These are phyloP conservation scores for Fomitopsis serialis DNA, from an alignment of 768 basidiomycete genomes.

Conservation along the genomic window DNA sequence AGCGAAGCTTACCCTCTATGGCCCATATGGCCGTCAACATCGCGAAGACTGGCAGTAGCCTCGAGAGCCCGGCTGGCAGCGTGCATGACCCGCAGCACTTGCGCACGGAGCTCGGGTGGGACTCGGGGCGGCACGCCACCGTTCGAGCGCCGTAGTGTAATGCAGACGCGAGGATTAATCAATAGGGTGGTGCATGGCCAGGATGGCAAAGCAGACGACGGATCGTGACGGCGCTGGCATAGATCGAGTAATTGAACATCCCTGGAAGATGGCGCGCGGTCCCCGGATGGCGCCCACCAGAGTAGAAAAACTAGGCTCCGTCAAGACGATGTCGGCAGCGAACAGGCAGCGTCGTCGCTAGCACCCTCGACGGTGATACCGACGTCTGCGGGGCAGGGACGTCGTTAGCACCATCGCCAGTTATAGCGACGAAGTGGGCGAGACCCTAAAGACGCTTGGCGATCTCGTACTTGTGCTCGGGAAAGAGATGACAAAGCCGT, in stretches of 20 bases:
- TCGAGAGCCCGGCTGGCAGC: no score
- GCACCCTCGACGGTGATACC: slow-evolving; percentile 99
- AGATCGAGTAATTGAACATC: slow-evolving; percentile 99
- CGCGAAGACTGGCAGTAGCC: no score
- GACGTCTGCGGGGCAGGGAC: slow-evolving; percentile 96
- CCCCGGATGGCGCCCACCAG: slow-evolving; percentile 98
- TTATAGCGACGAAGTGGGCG: slow-evolving; percentile 97
- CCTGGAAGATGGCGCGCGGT: slow-evolving; percentile 98
- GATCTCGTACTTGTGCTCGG: slow-evolving; percentile 99
- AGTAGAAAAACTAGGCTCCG: slow-evolving; percentile 97
- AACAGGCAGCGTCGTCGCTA: slow-evolving; percentile 96
- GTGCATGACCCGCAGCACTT: no score
- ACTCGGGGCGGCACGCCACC: no score
- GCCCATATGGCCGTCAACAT: no score
- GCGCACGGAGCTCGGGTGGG: no score
- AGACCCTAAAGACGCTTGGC: slow-evolving; percentile 97
- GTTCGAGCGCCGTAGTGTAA: no score
- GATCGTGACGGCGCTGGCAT: slow-evolving; percentile 92
- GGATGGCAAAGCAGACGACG: slow-evolving; percentile 95
- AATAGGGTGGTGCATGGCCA: no score
- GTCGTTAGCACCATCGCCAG: slow-evolving; percentile 99
- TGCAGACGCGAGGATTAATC: no score
- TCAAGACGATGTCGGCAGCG: slow-evolving; percentile 96
- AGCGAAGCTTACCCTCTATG: no score
- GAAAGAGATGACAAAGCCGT: slow-evolving; percentile 99